These are phyloP conservation scores for Pichia membranifaciens DNA, from an alignment of 805 yeast genomes.

Conservation along the genomic window DNA sequence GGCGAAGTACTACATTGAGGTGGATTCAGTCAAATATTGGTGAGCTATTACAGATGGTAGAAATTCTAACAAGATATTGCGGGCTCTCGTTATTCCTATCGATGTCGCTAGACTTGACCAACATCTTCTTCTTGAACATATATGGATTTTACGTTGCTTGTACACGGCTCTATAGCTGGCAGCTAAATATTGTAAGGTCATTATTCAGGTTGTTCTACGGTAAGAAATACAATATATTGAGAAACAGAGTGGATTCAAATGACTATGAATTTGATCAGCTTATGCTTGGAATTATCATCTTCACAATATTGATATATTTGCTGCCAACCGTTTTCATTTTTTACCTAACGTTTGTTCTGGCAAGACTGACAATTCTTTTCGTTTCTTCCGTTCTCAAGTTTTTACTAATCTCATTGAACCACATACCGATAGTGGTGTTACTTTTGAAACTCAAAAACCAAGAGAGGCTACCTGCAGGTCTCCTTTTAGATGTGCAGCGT, in stretches of 20 bases:
- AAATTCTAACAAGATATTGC: slow-evolving; percentile 20
- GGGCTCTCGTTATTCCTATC: slow-evolving; percentile 74
- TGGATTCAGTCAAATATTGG: slow-evolving; percentile 14
- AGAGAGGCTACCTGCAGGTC: slow-evolving; percentile 52
- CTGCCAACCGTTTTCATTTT: slow-evolving; percentile 86
- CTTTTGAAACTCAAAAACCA: slow-evolving; percentile 76
- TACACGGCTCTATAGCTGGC: slow-evolving; percentile 74
- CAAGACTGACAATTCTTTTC: slow-evolving; percentile 47
- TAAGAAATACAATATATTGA: slow-evolving; percentile 73
- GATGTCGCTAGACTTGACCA: slow-evolving; percentile 55
- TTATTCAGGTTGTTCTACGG: slow-evolving; percentile 85
- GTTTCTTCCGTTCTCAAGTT: slow-evolving; percentile 51
- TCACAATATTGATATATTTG: slow-evolving; percentile 70
- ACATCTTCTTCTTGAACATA: slow-evolving; percentile 63
- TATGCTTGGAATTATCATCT: slow-evolving; percentile 80
- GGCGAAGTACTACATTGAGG: slow-evolving; percentile 34
- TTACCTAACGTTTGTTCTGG: slow-evolving; percentile 63
- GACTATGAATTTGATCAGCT: slow-evolving; percentile 83
- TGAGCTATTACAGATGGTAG: slow-evolving; percentile 13
- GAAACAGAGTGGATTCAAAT: slow-evolving; percentile 81
- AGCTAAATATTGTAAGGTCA: slow-evolving; percentile 59
- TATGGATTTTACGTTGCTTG: slow-evolving; percentile 73
- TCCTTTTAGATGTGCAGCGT: slow-evolving; percentile 29
- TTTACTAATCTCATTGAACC: slow-evolving; percentile 60
- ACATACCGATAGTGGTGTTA: slow-evolving; percentile 81